Conservation (phyloP, 805 yeast species). For the Brettanomyces bruxellensis region DNA sequence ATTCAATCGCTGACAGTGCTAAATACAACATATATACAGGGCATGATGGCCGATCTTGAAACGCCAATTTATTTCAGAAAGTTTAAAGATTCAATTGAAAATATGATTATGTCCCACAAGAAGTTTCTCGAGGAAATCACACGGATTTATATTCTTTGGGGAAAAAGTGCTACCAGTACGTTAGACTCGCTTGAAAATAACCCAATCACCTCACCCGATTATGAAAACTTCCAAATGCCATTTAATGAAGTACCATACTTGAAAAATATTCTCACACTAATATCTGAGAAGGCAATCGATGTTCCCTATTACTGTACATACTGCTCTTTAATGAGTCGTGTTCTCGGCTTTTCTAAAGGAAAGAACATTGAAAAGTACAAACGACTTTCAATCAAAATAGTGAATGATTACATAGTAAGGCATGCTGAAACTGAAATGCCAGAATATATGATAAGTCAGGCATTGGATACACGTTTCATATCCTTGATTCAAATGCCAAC, state of each 20-base stretch:
- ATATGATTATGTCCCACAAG: slow-evolving; percentile 25
- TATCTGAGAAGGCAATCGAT: slow-evolving; percentile 13
- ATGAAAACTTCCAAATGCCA: slow-evolving; percentile 13
- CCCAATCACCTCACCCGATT: slow-evolving; percentile 15
- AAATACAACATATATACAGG: slow-evolving; percentile 33
- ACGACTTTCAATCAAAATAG: slow-evolving; percentile 12
- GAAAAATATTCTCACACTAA: slow-evolving; percentile 11
- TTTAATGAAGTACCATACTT: slow-evolving; percentile 14
- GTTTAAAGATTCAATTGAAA: slow-evolving; percentile 19
- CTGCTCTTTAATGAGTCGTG: slow-evolving; percentile 17
- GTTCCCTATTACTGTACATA: slow-evolving; percentile 18
- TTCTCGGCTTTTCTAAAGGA: slow-evolving; percentile 13
- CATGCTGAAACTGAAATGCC: slow-evolving; percentile 3
- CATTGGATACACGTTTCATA: slow-evolving; percentile 41
- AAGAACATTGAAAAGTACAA: slow-evolving; percentile 18
- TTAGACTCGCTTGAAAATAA: slow-evolving; percentile 5
- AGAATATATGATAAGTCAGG: slow-evolving; percentile 26
- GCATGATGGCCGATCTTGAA: slow-evolving; percentile 25
- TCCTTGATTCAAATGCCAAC: slow-evolving; percentile 50
- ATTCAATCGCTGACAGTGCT: slow-evolving; percentile 35
- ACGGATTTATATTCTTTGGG: slow-evolving; percentile 14
- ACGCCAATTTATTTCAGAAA: slow-evolving; percentile 28
- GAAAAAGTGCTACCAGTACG: slow-evolving; percentile 4
- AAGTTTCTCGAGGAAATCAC: slow-evolving; percentile 21
- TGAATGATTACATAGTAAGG: slow-evolving; percentile 21